Conservation (phyloP, 2,329 filamentous ascomycete species). For the Fusarium armeniacum region DNA sequence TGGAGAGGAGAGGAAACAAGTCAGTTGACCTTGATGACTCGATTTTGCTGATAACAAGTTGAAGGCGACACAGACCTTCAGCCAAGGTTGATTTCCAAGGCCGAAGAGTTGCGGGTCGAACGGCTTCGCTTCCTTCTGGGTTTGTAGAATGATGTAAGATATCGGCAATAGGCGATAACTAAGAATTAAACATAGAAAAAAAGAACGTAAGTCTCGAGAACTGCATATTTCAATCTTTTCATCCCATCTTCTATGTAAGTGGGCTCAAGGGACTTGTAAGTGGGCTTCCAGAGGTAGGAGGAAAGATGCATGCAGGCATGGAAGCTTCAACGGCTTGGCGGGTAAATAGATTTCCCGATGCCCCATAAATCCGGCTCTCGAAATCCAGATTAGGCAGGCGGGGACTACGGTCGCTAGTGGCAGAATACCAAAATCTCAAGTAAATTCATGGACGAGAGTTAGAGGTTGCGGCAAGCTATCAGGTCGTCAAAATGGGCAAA, state of each 20-base stretch:
- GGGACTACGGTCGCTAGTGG: conserved; percentile 52
- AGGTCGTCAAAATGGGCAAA: conserved; percentile 60
- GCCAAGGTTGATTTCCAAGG: conserved; percentile 27
- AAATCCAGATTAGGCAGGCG: conserved; percentile 44
- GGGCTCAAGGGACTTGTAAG: background rate
- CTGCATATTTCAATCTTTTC: background rate
- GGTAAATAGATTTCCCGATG: conserved; percentile 33
- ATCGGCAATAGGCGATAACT: background rate
- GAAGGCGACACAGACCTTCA: conserved; percentile 8
- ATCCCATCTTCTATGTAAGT: background rate
- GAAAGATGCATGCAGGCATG: background rate
- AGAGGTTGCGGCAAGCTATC: conserved; percentile 39
- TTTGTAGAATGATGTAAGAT: background rate
- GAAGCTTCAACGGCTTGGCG: conserved; percentile 5
- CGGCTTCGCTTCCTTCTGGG: background rate
- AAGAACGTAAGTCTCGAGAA: background rate
- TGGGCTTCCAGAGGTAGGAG: background rate
- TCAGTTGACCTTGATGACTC: conserved; percentile 9
- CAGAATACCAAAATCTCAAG: conserved; percentile 57
- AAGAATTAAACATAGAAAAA: background rate
- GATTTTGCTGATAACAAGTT: conserved; percentile 2
- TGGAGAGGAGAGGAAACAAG: conserved; percentile 19
- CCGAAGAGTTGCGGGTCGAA: background rate
- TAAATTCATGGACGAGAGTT: conserved; percentile 38
- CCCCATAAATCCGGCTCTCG: conserved; percentile 16